Evolutionary conservation across 2,329 filamentous ascomycete species (phyloP).

Genomic region (Moelleriella libera): DNA sequence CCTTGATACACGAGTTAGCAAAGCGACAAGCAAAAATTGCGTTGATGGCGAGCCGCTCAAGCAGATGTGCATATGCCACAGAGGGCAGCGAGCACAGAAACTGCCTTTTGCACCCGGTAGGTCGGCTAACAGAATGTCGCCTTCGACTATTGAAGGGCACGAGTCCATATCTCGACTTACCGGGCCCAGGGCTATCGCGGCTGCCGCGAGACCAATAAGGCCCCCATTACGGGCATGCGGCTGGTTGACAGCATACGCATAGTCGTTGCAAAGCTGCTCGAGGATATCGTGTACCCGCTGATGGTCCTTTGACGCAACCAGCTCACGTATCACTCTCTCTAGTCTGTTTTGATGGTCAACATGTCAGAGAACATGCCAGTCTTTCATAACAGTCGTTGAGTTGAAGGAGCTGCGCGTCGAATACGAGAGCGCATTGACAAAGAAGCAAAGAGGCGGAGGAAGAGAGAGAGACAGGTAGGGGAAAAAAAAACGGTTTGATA

Average conservation of each 20-base stretch:
- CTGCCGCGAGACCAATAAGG: constrained; percentile 86
- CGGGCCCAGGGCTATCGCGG: constrained; percentile 84
- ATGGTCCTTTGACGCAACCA: constrained; percentile 62
- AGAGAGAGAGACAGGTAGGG: background rate
- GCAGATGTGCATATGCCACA: too few species aligned
- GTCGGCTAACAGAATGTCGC: too few species aligned
- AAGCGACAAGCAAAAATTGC: background rate
- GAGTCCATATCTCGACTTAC: constrained; percentile 38
- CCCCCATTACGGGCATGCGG: constrained; percentile 94
- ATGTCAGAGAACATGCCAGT: constrained; percentile 5
- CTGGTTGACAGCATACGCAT: constrained; percentile 92
- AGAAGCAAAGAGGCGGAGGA: too few species aligned
- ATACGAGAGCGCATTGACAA: too few species aligned
- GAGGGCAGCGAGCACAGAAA: too few species aligned
- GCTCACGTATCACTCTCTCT: constrained; percentile 79
- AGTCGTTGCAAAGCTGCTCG: constrained; percentile 93
- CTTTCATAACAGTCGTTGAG: too few species aligned
- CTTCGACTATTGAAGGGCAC: background rate
- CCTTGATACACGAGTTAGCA: constrained; percentile 33
- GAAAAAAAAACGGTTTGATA: background rate
- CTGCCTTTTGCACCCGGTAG: too few species aligned
- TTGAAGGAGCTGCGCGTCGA: too few species aligned
- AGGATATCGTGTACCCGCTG: constrained; percentile 75
- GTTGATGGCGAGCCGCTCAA: too few species aligned
- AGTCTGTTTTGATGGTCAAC: constrained; percentile 40